phyloP scores from a whole-genome alignment of 805 yeast genomes.

The Wickerhamiella azyma region DNA sequence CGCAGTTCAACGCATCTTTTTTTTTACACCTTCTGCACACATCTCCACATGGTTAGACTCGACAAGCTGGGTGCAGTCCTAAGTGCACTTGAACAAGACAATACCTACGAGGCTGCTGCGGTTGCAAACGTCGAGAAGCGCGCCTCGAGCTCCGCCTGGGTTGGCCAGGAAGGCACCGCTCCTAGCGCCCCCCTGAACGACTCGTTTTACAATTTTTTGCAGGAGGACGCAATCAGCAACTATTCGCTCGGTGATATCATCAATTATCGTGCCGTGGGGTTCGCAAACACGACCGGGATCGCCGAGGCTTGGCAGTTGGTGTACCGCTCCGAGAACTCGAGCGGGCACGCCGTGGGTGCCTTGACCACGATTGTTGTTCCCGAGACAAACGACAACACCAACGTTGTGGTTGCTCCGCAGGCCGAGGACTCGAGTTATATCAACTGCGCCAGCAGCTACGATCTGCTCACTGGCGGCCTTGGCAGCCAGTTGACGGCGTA shows the following conservation, averaged over 20 bases:
- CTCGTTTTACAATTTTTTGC: conserved; percentile 11
- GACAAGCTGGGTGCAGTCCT: conserved; percentile 1
- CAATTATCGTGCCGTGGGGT: conserved; percentile 12
- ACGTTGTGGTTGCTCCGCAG: conserved; percentile 15
- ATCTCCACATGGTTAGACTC: conserved; percentile 5
- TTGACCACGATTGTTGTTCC: conserved; percentile 15
- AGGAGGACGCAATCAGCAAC: not conserved
- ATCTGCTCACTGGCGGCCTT: conserved; percentile 10
- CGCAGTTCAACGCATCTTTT: too few relatives aligned
- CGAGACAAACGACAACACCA: conserved; percentile 8
- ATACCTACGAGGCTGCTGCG: not conserved
- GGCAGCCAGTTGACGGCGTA: conserved; percentile 10
- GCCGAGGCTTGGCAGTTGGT: conserved; percentile 12
- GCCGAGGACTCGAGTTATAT: conserved; percentile 17
- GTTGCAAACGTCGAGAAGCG: not conserved
- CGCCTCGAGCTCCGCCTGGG: conserved; percentile 10
- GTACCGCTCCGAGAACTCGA: conserved; percentile 11
- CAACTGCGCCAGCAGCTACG: conserved; percentile 18
- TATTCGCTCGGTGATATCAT: conserved; percentile 8
- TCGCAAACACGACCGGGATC: conserved; percentile 7
- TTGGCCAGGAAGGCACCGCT: conserved; percentile 9
- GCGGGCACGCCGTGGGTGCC: conserved; percentile 9
- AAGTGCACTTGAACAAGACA: not conserved
- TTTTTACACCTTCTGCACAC: not conserved
- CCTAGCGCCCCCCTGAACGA: conserved; percentile 13